phyloP scores from a whole-genome alignment of 2,329 filamentous ascomycete species.

The Colletotrichum falcatum region DNA sequence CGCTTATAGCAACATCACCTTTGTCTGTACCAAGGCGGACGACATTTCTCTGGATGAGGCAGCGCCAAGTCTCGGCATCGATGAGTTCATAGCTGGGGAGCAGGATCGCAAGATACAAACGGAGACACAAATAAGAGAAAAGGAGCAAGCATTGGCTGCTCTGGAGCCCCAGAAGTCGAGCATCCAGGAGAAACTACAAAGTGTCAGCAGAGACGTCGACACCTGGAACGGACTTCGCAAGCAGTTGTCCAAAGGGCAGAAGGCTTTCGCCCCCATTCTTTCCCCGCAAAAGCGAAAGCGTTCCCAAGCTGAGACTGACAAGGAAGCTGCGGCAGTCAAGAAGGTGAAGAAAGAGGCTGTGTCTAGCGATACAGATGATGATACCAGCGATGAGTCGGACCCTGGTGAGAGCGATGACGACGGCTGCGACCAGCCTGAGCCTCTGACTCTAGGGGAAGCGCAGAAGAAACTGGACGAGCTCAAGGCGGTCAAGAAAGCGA shows the following conservation, averaged over 20 bases:
- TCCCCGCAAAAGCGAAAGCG: slow-evolving; percentile 27
- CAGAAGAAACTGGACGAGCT: slow-evolving; percentile 15
- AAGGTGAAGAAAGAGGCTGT: slow-evolving; percentile 17
- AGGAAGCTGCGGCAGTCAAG: slow-evolving; percentile 9
- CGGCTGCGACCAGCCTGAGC: not conserved
- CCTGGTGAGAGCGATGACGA: not conserved
- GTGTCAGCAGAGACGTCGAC: not conserved
- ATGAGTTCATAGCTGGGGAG: not conserved
- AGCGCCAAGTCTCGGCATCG: slow-evolving; percentile 49
- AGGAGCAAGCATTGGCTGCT: not conserved
- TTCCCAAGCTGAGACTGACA: not conserved
- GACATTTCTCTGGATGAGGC: slow-evolving; percentile 60
- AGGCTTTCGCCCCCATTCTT: not conserved
- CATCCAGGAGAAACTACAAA: not conserved
- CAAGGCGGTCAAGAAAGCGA: slow-evolving; percentile 12
- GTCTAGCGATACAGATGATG: slow-evolving; percentile 14
- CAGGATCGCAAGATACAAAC: not conserved
- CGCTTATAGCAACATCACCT: slow-evolving; percentile 64
- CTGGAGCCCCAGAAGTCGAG: not conserved
- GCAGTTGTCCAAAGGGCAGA: slow-evolving; percentile 1
- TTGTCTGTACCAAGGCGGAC: slow-evolving; percentile 73
- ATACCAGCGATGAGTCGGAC: slow-evolving; percentile 17
- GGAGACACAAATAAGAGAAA: not conserved
- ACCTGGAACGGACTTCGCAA: slow-evolving; percentile 2
- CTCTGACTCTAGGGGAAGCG: not conserved